Percentiles rank a stretch among this genome's conserved stretches.
These are phyloP conservation scores for Ganoderma leucocontextum DNA, from an alignment of 1,284 basidiomycete genomes.

Conservation along the genomic window DNA sequence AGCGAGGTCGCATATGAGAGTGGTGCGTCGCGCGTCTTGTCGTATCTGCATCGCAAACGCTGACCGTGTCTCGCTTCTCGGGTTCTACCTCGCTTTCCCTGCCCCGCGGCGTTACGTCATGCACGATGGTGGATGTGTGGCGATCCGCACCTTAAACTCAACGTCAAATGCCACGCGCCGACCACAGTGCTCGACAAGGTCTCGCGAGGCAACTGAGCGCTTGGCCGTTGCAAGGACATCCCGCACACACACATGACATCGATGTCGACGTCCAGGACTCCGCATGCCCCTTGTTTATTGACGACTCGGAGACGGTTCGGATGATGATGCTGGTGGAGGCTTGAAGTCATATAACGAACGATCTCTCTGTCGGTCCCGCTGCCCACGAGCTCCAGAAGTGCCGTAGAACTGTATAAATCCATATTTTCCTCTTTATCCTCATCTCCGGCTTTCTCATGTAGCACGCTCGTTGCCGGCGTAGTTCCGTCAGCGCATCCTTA, in stretches of 20 bases:
- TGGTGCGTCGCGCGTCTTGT: constrained; percentile 59
- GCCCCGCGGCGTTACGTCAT: constrained; percentile 8
- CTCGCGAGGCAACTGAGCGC: constrained; percentile 36
- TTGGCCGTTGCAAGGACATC: background rate
- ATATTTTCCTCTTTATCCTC: constrained; percentile 19
- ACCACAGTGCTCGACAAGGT: constrained; percentile 42
- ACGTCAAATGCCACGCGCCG: background rate
- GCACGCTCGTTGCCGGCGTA: background rate
- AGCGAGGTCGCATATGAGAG: constrained; percentile 81
- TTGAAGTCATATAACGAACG: constrained; percentile 26
- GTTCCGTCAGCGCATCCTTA: no score
- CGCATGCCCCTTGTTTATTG: constrained; percentile 24
- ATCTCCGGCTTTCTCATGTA: background rate
- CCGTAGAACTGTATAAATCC: constrained; percentile 37
- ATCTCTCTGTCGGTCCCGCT: constrained; percentile 21
- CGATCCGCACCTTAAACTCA: background rate
- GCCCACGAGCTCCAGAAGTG: constrained; percentile 33
- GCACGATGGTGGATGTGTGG: background rate
- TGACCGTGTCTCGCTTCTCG: constrained; percentile 11
- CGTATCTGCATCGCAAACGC: background rate
- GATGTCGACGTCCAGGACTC: background rate
- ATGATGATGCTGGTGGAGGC: constrained; percentile 24
- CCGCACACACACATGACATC: constrained; percentile 10
- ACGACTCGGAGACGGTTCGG: constrained; percentile 24
- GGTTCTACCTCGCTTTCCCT: constrained; percentile 4